Base-by-base conservation (phyloP, 2,329 filamentous ascomycete genomes). In the Westerdykella ornata region DNA sequence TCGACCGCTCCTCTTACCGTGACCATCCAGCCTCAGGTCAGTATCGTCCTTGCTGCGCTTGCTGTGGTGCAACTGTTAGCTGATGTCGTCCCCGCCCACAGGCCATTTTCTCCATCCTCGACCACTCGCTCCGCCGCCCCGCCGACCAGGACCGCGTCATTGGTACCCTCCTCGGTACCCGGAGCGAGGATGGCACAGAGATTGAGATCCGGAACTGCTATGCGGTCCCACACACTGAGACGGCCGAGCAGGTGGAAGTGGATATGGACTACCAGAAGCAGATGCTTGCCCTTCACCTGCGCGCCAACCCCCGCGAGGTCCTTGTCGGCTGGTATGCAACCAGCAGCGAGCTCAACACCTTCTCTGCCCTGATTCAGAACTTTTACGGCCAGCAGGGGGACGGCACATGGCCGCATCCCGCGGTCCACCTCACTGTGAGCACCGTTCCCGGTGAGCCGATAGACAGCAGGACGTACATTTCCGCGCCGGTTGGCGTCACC, bases 211-310 rank as follows among this genome's bases (percentile, higher is more conserved):
- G 88, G 65, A 94, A 88, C 64, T 90, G 88, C 73, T 98, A 98
- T 68, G 92, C 92, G 55, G 94, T 98, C 63, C 89, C 90, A 54
- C 92, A 98, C 75, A 97, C 90, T 56, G 92, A 98, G 73, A 95
- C 90, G 56, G 85, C 89, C 67, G 92, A 98, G 71, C 92, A 98
- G 72, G 92, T 98, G 60, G 92, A 98, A 72, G 92, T 98, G 51
- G 92, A 98, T 67, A 94, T 98, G 78, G 92, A 98, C 72, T 98
- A 97, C 72, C 92, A 98, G 74, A 97, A 97, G 80, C 89, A 90
- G 70, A 98, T 98, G 92, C 82, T 97, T 44, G 84, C 86, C 45
- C 76, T 98, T 57, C 90, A 95, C 67, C 81, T 97, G 56, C 90
- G 90, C 72, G 90, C 89, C 43, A 85, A 88, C 68, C 92, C 92